Base-by-base conservation (phyloP, 1,284 basidiomycete species). In the Gomphus bonarii region DNA sequence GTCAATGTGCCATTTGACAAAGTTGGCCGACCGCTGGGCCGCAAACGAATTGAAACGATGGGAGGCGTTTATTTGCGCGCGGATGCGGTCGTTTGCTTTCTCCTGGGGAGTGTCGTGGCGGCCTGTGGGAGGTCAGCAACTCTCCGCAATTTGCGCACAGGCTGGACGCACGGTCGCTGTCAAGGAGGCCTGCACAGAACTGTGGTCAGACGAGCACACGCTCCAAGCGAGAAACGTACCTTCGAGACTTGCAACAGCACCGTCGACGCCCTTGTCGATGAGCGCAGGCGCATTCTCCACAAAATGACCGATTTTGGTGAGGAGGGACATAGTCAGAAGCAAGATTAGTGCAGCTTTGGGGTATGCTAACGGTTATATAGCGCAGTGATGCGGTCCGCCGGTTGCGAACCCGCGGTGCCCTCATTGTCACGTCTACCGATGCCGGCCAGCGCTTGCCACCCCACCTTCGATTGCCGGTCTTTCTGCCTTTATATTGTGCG, bases 31-130 rank as follows among this genome's bases (percentile, higher is more conserved):
- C 28, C 88, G 73, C 65, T 88, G 77, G 11, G 71, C 75, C 0
- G 93, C 91, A 69, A 97, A 98, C 62, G 86, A 90, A 40, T 81
- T 67, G 71, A 91, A 97, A 31, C 93, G 81, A 72, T 97, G 94
- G 16, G 75, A 71, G 3, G 80, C 80, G 61, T 84, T 84, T 65
- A 95, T 94, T 64, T 83, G 77, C 54, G 78, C 74, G 20, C 85
- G 74, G 60, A 85, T 75, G 36, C 76, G 71, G 64, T 90, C 87
- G n/a, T 79, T 71, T 36, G 74, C 76, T 62, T 81, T 78, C 69
- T 90, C 89, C 54, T 81, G 70, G 0, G 82, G 80, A 42, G 78
- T 82, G 67, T 95, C 89, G 67, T 95, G 92, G 44, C 91, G 69
- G 42, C 42, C 57, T 55, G 30, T 31, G 14, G 54, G 31, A 30